Base-by-base conservation (phyloP, 73 alveolate genomes). In the Tetrahymena borealis region DNA sequence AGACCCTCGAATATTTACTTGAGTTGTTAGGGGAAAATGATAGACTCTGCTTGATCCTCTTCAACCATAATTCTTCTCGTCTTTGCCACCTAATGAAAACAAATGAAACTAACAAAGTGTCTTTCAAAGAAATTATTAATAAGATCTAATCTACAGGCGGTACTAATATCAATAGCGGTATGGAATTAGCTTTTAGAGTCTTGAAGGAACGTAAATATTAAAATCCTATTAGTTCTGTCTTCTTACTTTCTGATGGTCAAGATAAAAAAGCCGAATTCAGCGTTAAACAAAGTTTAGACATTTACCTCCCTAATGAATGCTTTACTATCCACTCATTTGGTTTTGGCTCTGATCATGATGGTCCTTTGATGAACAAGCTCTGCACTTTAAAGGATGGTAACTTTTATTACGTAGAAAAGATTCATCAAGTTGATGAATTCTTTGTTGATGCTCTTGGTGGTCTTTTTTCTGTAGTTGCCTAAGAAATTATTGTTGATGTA, bases 271-370 rank as follows among this genome's bases (percentile, higher is more conserved):
- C 95, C 18, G 91, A 39, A 24, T 16, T 79, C 9, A 33, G 39
- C n/a, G 78, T 92, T n/a, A 38, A 36, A 28, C 11, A 40, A 20
- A 79, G 90, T 28, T 77, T 37, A 32, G 90, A 37, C 24, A 1
- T 32, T n/a, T 33, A 42, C 7, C 79, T 18, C 33, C n/a, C 60
- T 24, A 60, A 79, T 1, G 90, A 79, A 20, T 60, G 78, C 9
- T 79, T 79, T 18, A 85, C 95, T 7, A 78, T 94, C 12, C 96
- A 94, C 85, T 85, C 97, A 39, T 94, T 94, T 90, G 97, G 97
- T 28, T 94, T 60, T 92, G 97, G 97, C 15, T 20, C 39, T 36
- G 97, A 94, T 38, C 97, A 94, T 92, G 94, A 94, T 39, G 94
- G 95, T 35, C 90, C 39, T 37, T 41, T 91, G 35, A 92, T 94